Evolutionary conservation across 352 stramenopile species (phyloP).

Genomic region (Phytophthora boehmeriae): DNA sequence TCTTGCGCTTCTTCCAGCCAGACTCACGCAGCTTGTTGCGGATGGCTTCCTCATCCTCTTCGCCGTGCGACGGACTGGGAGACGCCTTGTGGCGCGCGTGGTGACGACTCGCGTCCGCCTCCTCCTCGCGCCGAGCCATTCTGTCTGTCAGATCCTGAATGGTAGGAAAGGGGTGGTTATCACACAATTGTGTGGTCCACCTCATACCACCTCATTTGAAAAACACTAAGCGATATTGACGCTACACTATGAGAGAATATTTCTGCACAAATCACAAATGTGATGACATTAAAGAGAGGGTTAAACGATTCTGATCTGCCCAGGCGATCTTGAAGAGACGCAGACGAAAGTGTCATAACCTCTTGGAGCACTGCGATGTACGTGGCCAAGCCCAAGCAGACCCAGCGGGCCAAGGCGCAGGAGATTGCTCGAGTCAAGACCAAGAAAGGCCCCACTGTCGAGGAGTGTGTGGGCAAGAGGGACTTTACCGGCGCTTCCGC

Average conservation of each 20-base stretch:
- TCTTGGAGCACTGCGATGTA: constrained; percentile 63
- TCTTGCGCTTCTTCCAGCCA: constrained; percentile 67
- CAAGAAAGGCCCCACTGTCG: constrained; percentile 78
- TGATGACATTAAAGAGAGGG: background rate
- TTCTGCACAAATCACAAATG: no score
- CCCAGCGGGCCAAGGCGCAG: constrained; percentile 67
- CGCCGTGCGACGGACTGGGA: constrained; percentile 20
- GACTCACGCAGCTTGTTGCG: constrained; percentile 74
- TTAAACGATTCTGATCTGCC: constrained; percentile 4
- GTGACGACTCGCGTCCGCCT: constrained; percentile 22
- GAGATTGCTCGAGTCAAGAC: constrained; percentile 74
- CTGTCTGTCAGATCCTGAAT: constrained; percentile 8
- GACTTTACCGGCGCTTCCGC: constrained; percentile 96
- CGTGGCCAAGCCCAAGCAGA: constrained; percentile 83
- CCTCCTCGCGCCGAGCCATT: constrained; percentile 37
- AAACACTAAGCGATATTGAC: background rate
- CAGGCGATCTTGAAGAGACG: constrained; percentile 32
- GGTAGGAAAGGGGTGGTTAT: background rate
- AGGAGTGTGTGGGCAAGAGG: constrained; percentile 77
- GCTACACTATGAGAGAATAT: constrained; percentile 5
- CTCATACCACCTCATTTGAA: background rate
- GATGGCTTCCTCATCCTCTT: constrained; percentile 69
- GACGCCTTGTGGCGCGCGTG: constrained; percentile 22
- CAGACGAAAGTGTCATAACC: background rate
- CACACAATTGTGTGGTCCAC: background rate